Base-by-base conservation (phyloP, 2,329 filamentous ascomycete genomes). In the Incumbomyces lentus region DNA sequence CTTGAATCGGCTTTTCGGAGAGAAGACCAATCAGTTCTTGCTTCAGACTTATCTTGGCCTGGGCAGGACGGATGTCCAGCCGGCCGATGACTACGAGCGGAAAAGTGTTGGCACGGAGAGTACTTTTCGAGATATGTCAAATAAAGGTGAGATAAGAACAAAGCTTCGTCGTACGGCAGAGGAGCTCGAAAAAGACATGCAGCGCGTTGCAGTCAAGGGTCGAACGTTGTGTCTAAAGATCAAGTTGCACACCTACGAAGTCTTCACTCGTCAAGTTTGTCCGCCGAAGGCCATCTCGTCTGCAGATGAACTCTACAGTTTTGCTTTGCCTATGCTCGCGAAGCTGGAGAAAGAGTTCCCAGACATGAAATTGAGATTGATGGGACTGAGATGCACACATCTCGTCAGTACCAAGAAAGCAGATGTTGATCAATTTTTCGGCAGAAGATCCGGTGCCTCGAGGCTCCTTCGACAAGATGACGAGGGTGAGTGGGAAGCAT, bases 71-170 rank as follows among this genome's bases (percentile, higher is more conserved):
- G 78, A 76, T 35, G 77, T 96, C 3, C 84, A 90, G 49, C 90
- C 89, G 0, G 84, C 85, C 0, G 88, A 93, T 57, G 87, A 90
- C 47, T 87, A 88, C 55, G 87, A 94, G 61, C 78, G 92, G 13
- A 96, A 96, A 63, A 93, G 86, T 53, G 84, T 96, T 1, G 90
- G 92, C 14, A 95, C 89, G 0, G 92, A 98, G 64, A 84, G 83
- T 51, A 96, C 90, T 0, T 98, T 98, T 58, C 71, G 76, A 33
- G 89, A 95, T 40, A 79, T 94, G 58, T 78, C 76, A 1, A 80
- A 82, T 44, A 77, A 81, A 12, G 64, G 67, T 1, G 76, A 82
- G 48, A 69, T 96, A 2, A 75, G 83, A 16, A 79, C 82, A 13
- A 93, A 94, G 61, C 74, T 98, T 5, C 75, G 79, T n/a, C 75